Conservation (phyloP, 2,329 filamentous ascomycete species). For the Scortechinia acanthostroma region DNA sequence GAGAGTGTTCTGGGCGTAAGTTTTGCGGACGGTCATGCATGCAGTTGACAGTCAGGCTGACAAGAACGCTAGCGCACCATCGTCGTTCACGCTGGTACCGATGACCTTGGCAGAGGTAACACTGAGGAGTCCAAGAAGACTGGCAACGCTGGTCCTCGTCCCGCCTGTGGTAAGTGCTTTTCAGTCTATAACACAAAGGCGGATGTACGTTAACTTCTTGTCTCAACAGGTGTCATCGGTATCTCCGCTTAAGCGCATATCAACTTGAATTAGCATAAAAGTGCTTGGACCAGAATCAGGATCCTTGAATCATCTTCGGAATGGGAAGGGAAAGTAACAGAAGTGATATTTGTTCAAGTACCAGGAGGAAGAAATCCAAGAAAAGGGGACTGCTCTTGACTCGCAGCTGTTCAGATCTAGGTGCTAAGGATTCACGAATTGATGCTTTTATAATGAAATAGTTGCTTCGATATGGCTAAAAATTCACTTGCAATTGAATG, state of each 20-base stretch:
- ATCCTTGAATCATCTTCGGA: no score
- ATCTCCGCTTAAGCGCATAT: constrained; percentile 66
- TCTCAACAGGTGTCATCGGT: constrained; percentile 80
- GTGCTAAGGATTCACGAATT: no score
- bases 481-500: no score
- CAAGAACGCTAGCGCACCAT: constrained; percentile 72
- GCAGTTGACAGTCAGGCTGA: neutral
- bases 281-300: neutral
- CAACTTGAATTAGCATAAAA: no score
- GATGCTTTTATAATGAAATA: no score
- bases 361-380: no score
- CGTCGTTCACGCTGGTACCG: constrained; percentile 88
- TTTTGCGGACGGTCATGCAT: constrained; percentile 8
- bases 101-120: constrained; percentile 88
- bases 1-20: constrained; percentile 88
- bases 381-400: no score
- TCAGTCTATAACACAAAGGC: neutral
- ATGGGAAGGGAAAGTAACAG: no score
- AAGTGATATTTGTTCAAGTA: no score
- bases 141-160: constrained; percentile 85
- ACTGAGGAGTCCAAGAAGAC: constrained; percentile 97
- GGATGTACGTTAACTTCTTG: constrained; percentile 5
- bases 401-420: no score
- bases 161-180: constrained; percentile 74
- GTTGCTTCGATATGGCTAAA: no score